Conservation (phyloP, 805 yeast genomes). For the Komagataella mondaviorum region DNA sequence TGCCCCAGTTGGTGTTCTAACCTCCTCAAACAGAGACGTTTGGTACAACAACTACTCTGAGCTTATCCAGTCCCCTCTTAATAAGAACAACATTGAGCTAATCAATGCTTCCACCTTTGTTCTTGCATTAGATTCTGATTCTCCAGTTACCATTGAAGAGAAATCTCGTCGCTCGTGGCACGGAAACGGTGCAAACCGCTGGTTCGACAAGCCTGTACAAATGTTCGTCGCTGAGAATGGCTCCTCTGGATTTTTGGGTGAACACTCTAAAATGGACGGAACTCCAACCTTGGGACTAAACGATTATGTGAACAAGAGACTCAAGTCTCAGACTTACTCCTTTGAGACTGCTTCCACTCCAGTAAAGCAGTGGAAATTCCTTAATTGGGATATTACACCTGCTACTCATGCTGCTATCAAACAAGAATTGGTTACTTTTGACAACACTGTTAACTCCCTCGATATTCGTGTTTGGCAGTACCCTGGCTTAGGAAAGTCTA, state of each 20-base stretch:
- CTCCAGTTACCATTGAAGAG: constrained; percentile 70
- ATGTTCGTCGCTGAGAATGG: constrained; percentile 74
- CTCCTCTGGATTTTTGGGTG: constrained; percentile 86
- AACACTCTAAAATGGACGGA: constrained; percentile 97
- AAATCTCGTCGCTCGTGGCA: constrained; percentile 85
- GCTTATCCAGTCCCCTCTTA: constrained; percentile 46
- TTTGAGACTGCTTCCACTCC: constrained; percentile 7
- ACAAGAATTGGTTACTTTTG: constrained; percentile 43
- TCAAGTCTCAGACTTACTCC: constrained; percentile 23
- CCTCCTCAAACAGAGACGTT: constrained; percentile 75
- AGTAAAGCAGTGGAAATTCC: constrained; percentile 11
- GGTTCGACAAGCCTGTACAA: constrained; percentile 84
- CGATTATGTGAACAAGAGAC: constrained; percentile 50
- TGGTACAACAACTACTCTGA: constrained; percentile 53
- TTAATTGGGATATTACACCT: constrained; percentile 49
- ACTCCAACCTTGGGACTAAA: constrained; percentile 87
- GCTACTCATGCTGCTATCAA: constrained; percentile 34
- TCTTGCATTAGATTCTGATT: constrained; percentile 59
- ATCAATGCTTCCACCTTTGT: constrained; percentile 74
- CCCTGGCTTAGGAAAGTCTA: constrained; percentile 74
- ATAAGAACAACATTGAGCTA: constrained; percentile 44
- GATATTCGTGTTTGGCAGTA: constrained; percentile 72
- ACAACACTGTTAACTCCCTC: constrained; percentile 40
- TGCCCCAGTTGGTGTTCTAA: constrained; percentile 62
- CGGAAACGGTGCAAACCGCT: constrained; percentile 88